Percentiles rank a stretch among this genome's conserved stretches.
Evolutionary conservation across 177 flowering plant genomes (phyloP).

Genomic region (Tripterygium wilfordii): DNA sequence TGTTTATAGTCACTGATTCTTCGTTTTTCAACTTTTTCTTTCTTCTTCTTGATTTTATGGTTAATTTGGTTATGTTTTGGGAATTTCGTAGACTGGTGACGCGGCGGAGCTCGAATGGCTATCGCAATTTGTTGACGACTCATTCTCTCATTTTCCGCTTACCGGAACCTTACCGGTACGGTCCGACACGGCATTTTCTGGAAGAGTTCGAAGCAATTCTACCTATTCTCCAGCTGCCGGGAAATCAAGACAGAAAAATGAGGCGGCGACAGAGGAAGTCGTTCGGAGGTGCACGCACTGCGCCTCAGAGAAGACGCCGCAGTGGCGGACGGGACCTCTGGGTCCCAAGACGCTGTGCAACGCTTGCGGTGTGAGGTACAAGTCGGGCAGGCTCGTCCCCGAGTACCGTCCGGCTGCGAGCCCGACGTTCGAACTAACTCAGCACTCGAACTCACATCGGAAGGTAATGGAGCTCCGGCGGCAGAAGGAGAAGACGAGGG

Average conservation of each 20-base stretch:
- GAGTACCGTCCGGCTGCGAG: conserved; percentile 84
- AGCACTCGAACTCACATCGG: conserved; percentile 78
- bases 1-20: too few relatives aligned
- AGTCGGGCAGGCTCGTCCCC: conserved; percentile 80
- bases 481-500: conserved; percentile 38
- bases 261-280: conserved; percentile 10
- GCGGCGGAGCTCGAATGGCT: conserved; percentile 74
- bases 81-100: conserved; percentile 42
- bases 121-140: conserved; percentile 65
- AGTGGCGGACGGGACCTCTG: conserved; percentile 75
- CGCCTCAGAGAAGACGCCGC: conserved; percentile 79
- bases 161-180: conserved; percentile 11
- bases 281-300: conserved; percentile 62
- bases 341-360: conserved; percentile 82
- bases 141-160: conserved; percentile 35
- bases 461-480: conserved; percentile 76
- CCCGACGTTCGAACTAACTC: conserved; percentile 65
- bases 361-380: conserved; percentile 77
- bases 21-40: not conserved
- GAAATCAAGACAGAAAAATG: too few relatives aligned
- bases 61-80: not conserved
- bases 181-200: conserved; percentile 23
- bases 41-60: not conserved
- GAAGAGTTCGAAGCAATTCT: conserved; percentile 38
- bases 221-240: too few relatives aligned